Evolutionary conservation across 2,329 filamentous ascomycete species (phyloP).

Genomic region (Venturia oleaginea): DNA sequence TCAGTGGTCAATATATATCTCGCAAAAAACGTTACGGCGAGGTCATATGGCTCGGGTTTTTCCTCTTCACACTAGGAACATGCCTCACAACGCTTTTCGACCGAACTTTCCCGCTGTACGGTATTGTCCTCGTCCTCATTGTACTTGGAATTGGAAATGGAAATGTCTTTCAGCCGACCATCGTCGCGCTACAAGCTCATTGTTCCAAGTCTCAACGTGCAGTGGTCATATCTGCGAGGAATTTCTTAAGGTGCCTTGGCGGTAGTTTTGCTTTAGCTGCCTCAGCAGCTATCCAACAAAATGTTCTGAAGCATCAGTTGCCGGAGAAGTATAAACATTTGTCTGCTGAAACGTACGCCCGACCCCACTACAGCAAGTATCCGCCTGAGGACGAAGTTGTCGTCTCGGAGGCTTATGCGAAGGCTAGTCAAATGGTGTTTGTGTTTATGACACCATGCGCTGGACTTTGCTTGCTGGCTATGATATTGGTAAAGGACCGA

Average conservation of each 20-base stretch:
- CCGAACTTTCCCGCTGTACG: slow-evolving; percentile 26
- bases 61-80: slow-evolving; percentile 42
- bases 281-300: slow-evolving; percentile 37
- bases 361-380: slow-evolving; percentile 10
- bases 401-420: slow-evolving; percentile 11
- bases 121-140: slow-evolving; percentile 41
- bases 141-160: slow-evolving; percentile 47
- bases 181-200: slow-evolving; percentile 30
- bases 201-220: slow-evolving; percentile 48
- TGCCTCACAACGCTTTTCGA: slow-evolving; percentile 45
- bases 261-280: slow-evolving; percentile 50
- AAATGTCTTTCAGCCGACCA: slow-evolving; percentile 41
- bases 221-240: slow-evolving; percentile 52
- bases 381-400: not conserved
- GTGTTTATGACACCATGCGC: slow-evolving; percentile 8
- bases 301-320: slow-evolving; percentile 25
- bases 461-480: not conserved
- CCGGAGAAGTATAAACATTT: slow-evolving; percentile 26
- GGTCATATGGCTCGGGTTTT: slow-evolving; percentile 44
- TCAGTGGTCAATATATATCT: slow-evolving; percentile 51
- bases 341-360: slow-evolving; percentile 18
- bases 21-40: slow-evolving; percentile 48
- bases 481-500: slow-evolving; percentile 10
- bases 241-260: slow-evolving; percentile 53
- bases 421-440: slow-evolving; percentile 8